Base-by-base conservation (phyloP, 2,329 filamentous ascomycete genomes). In the Paraconiothyrium sp. region DNA sequence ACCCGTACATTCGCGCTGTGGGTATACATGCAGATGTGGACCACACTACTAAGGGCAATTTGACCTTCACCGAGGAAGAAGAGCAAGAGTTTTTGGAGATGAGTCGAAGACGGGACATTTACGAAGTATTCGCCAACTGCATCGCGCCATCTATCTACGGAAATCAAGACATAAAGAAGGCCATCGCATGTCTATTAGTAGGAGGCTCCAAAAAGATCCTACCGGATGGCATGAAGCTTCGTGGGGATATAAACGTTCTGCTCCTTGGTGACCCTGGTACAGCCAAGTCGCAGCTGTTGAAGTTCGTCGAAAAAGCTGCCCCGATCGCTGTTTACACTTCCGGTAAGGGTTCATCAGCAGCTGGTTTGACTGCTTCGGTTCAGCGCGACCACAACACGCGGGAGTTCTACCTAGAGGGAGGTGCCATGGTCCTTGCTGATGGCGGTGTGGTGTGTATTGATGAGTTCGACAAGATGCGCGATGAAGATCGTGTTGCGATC, bases 381-480 rank as follows among this genome's bases (percentile, higher is more conserved):
- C 95, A 99, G 72, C 89, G 95, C 61, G 95, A 99, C 74, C 90
- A 92, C 14, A 91, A 90, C 14, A 97, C 94, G 0, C 88, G 95
- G 55, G 95, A 99, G 77, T 99, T 99, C 79, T 99, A 98, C 74
- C 88, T 99, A 0, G 95, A 99, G 83, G 95, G 95, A 50, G 95
- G 95, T 80, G 95, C 95, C 35, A 98, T 99, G 95, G 95, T 99
- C 3, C 88, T 99, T 20, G 95, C 95, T 4, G 95, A 99, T 69
- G 94, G 94, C 2, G 95, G 95, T 71, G 94, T 98, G 0, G 95
- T 98, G 10, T 98, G 95, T 79, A 99, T 99, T 71, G 95, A 99
- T 76, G 95, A 99, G 81, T 99, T 99, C 76, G 95, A 99, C 83
- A 99, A 99, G 84, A 99, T 99, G 95, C 88, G 95, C 65, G 95